Base-by-base conservation (phyloP, 805 yeast species). In the Yarrowia porcina region DNA sequence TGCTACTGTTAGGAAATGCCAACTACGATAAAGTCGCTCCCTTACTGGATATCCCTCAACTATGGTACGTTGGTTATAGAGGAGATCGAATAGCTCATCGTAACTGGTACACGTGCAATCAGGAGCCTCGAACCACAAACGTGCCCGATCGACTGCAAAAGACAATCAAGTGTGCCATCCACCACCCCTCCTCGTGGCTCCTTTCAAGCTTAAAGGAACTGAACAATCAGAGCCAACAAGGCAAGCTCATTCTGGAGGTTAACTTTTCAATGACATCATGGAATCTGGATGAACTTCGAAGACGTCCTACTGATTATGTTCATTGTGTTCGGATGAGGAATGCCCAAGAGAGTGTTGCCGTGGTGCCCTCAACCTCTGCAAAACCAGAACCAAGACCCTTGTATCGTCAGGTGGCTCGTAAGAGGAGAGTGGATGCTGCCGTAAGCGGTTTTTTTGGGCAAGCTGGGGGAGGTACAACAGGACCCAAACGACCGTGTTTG, bases 131-230 rank as follows among this genome's bases (percentile, higher is more conserved):
- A n/a, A n/a, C 17, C 7, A 52, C 36, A n/a, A 17, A n/a, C 4
- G 17, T 36, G 12, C 44, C 59, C 25, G 44, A 35, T 23, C 44
- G 33, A 21, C 36, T 52, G 44, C n/a, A 11, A 23, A 52, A 52
- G 44, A 8, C 41, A 8, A 12, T 52, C 17, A 23, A 23, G 33
- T 52, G 59, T 25, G 59, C 59, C 12, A 23, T 15, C 13, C 35
- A 25, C 13, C 59, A 52, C 25, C 44, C 59, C 12, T 52, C 59
- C n/a, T 52, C 59, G 9, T 52, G 59, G 59, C 33, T 52, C 4
- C 38, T 35, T 11, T 52, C 59, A n/a, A 35, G 59, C 33, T 25
- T 52, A 18, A 52, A 35, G 25, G 59, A 52, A 17, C 18, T 52
- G 17, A 11, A 52, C 23, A 27, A 52, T 18, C 13, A 52, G n/a